Conservation (phyloP, 2,329 filamentous ascomycete genomes). For the Paramyrothecium sp. region DNA sequence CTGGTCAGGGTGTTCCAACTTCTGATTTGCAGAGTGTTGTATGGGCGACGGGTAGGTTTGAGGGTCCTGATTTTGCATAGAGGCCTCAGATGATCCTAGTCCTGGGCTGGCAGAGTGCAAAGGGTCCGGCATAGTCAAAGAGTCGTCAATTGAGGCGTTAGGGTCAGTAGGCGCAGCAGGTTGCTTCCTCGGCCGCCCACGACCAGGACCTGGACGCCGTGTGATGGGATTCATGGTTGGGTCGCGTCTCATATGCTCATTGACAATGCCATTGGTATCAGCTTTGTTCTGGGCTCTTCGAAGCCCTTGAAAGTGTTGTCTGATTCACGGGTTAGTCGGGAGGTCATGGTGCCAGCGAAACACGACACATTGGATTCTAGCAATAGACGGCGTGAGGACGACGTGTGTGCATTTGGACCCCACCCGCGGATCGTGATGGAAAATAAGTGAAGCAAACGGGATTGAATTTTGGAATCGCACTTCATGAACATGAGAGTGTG, state of each 20-base stretch:
- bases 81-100: no score
- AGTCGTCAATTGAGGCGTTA: neutral
- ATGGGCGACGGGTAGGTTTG: neutral
- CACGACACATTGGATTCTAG: neutral
- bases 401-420: neutral
- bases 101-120: no score
- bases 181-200: conserved; percentile 51
- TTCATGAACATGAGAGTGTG: neutral
- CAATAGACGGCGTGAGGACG: neutral
- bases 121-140: neutral
- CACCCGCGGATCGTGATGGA: no score
- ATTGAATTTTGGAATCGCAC: neutral
- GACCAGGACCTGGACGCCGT: conserved; percentile 57
- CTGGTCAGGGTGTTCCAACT: neutral
- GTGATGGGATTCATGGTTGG: conserved; percentile 58
- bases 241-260: conserved; percentile 41
- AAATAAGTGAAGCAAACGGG: neutral
- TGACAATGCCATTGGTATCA: conserved; percentile 34
- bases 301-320: conserved; percentile 62
- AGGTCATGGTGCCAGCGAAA: neutral
- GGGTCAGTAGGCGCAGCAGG: conserved; percentile 1
- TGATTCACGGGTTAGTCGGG: conserved; percentile 23
- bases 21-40: neutral
- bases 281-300: conserved; percentile 53
- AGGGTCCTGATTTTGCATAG: neutral